Evolutionary conservation across 345 rosid species (phyloP).

Genomic region (Citrus australasica): DNA sequence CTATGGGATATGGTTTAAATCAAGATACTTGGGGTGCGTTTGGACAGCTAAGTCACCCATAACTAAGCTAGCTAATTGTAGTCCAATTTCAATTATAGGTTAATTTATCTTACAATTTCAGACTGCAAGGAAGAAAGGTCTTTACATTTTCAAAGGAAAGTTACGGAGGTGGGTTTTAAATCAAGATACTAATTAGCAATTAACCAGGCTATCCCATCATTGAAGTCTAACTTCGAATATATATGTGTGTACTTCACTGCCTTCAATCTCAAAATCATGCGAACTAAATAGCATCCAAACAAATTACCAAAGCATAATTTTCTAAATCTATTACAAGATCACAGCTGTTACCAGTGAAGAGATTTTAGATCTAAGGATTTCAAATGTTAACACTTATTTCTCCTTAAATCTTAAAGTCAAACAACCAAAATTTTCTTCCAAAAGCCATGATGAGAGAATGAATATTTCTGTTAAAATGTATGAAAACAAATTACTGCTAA

Average conservation of each 20-base stretch:
- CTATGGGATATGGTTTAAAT: too few relatives aligned
- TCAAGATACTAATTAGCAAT: not conserved
- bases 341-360: not conserved
- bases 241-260: too few relatives aligned
- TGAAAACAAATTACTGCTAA: not conserved
- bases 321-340: not conserved
- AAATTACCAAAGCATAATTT: not conserved
- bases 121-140: not conserved
- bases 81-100: too few relatives aligned
- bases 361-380: not conserved
- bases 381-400: not conserved
- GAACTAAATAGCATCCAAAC: not conserved
- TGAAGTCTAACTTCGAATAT: not conserved
- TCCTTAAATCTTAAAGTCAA: not conserved
- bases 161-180: not conserved
- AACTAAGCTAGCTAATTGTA: too few relatives aligned
- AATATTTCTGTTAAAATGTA: not conserved
- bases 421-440: not conserved
- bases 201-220: not conserved
- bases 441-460: not conserved
- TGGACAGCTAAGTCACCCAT: too few relatives aligned
- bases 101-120: not conserved
- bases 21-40: too few relatives aligned
- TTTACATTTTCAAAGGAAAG: not conserved
- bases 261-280: not conserved